These are phyloP conservation scores for Rhizoclosmatium globosum DNA, from an alignment of 192 early-diverging fungal species.

Conservation along the genomic window DNA sequence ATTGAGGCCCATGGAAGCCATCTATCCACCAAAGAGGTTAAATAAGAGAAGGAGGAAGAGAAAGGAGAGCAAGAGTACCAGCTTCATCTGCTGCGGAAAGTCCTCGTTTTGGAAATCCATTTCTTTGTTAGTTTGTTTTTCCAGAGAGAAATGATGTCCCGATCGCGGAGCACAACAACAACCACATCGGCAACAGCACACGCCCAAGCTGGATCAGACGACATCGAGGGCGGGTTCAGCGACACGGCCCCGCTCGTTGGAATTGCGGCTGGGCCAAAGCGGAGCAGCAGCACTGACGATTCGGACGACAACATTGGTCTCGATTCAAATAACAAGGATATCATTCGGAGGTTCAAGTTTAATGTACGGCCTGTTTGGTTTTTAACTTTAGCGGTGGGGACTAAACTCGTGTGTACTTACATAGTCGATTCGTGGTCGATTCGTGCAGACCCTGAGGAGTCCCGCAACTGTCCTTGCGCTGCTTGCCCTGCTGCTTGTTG, in stretches of 20 bases:
- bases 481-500: constrained; percentile 6
- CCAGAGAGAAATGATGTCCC: not conserved
- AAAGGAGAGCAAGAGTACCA: too few relatives aligned
- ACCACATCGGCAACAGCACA: not conserved
- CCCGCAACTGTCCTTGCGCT: constrained; percentile 2
- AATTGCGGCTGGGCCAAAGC: not conserved
- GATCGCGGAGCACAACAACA: not conserved
- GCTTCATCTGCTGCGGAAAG: too few relatives aligned
- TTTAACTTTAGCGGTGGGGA: too few relatives aligned
- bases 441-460: not conserved
- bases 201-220: not conserved
- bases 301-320: not conserved
- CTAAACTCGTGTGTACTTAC: not conserved
- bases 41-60: too few relatives aligned
- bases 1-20: constrained; percentile 21
- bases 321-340: constrained; percentile 3
- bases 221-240: not conserved
- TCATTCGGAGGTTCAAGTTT: not conserved
- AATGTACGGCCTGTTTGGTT: not conserved
- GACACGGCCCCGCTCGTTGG: not conserved
- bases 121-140: too few relatives aligned
- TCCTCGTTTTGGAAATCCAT: too few relatives aligned
- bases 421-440: not conserved
- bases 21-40: not conserved
- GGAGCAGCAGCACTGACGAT: not conserved